Conservation (phyloP, 2,329 filamentous ascomycete species). For the Coniochaeta sp. region DNA sequence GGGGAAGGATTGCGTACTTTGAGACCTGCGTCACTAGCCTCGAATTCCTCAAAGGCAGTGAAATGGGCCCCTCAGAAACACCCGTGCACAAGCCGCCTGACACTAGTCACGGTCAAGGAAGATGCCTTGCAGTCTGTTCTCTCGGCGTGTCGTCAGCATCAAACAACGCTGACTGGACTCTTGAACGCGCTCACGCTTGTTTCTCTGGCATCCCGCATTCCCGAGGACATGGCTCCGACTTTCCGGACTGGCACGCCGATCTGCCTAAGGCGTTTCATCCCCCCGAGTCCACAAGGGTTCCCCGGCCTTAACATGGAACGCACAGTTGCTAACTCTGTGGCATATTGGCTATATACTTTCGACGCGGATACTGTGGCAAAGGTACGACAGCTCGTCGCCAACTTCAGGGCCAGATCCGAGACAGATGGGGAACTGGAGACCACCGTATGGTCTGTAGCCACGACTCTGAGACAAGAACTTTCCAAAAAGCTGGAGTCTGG, state of each 20-base stretch:
- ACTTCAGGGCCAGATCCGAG: not conserved
- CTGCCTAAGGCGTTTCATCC: not conserved
- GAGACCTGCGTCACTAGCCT: not conserved
- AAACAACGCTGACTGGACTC: not conserved
- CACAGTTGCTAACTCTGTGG: not conserved
- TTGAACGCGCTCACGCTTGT: not conserved
- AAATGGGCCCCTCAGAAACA: not conserved
- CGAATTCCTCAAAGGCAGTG: not conserved
- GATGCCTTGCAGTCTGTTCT: not conserved
- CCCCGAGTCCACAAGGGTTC: not conserved
- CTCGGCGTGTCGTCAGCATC: not conserved
- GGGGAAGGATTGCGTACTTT: not conserved
- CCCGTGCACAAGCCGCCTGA: not conserved
- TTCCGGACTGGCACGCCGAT: not conserved
- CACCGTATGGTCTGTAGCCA: not conserved
- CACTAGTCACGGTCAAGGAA: not conserved
- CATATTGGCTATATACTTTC: not conserved
- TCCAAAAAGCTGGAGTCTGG: not conserved
- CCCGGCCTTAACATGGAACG: not conserved
- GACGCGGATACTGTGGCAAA: not conserved
- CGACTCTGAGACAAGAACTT: not conserved
- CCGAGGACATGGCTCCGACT: not conserved
- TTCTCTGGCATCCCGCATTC: not conserved
- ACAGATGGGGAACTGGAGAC: not conserved
- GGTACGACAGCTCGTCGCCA: not conserved